phyloP scores from a whole-genome alignment of 345 rosid species.

The Camelina sativa region DNA sequence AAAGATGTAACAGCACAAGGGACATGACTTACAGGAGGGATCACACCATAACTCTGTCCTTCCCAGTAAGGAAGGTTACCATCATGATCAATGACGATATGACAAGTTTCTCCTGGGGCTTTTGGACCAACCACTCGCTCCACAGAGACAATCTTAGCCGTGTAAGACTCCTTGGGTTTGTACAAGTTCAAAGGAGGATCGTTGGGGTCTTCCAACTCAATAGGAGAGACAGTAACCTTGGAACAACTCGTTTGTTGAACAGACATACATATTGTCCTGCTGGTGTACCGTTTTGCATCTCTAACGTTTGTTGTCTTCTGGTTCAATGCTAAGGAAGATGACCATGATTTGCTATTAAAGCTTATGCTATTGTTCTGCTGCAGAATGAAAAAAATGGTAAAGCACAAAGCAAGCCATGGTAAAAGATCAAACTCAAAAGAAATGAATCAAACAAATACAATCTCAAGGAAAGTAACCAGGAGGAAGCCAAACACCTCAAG shows the following conservation, averaged over 20 bases:
- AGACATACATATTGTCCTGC: slow-evolving; percentile 64
- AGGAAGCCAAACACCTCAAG: not conserved
- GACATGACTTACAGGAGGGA: slow-evolving; percentile 84
- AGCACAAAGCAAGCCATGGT: slow-evolving; percentile 5
- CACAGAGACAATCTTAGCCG: slow-evolving; percentile 90
- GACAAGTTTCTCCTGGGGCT: slow-evolving; percentile 98
- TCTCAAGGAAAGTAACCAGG: not conserved
- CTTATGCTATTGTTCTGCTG: slow-evolving; percentile 61
- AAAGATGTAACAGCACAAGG: slow-evolving; percentile 14
- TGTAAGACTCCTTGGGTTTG: slow-evolving; percentile 90
- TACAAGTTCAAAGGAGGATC: slow-evolving; percentile 85
- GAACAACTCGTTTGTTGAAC: slow-evolving; percentile 77
- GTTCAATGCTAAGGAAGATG: slow-evolving; percentile 52
- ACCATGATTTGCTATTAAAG: slow-evolving; percentile 65
- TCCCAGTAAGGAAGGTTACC: slow-evolving; percentile 99
- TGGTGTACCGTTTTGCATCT: slow-evolving; percentile 42
- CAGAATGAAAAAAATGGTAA: slow-evolving; percentile 12
- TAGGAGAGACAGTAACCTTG: slow-evolving; percentile 75
- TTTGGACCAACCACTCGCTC: slow-evolving; percentile 90
- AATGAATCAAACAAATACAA: not conserved
- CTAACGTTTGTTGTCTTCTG: slow-evolving; percentile 50
- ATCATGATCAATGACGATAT: slow-evolving; percentile 91
- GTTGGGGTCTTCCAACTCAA: slow-evolving; percentile 72
- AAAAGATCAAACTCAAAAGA: slow-evolving; percentile 9
- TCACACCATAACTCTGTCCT: slow-evolving; percentile 98